Evolutionary conservation across 169 alveolate species (phyloP), one percentile per base, ranked within the genome.

Genomic region (Cryptosporidium parvum): DNA sequence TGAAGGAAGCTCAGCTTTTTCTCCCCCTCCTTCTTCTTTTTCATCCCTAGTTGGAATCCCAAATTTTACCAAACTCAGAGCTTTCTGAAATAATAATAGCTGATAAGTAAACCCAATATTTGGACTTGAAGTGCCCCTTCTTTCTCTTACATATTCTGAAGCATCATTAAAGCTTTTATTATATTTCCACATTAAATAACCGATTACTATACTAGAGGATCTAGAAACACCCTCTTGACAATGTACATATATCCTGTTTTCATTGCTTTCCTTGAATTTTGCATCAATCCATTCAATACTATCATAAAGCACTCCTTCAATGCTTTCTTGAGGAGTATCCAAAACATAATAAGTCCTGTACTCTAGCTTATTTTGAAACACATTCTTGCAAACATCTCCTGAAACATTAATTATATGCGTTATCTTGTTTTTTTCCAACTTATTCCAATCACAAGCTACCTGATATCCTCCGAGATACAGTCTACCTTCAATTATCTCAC

Each of bases 151-250:
- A 61, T 86, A 71, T 44, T 93, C 86, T 61, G 92, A 93, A 2
- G 93, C 94, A 16, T 89, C 93, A n/a, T 42, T 69, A 84, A 75
- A 93, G 0, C 75, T 37, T 61, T 75, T 31, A 16, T 84, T 68
- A 8, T 91, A 10, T 48, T 85, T 85, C 70, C 80, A 91, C 95
- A 93, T 93, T 58, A 93, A 68, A 80, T 86, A 93, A 23, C 93
- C 93, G 21, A 91, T 91, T 31, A 93, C 71, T n/a, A 93, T 84
- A 35, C 91, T 91, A 9, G 93, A 69, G 18, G 93, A 87, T 21
- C 95, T 61, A 33, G 93, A 86, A 56, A 93, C 89, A 31, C 95
- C 95, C 39, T 85, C 91, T 6, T 70, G 85, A 58, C 95, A 93
- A 58, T 93, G 95, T 31, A 93, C 91, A 29, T 75, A 84, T 33